Base-by-base conservation (phyloP, 306 rosid species). In the Vigna reflexopilosa region DNA sequence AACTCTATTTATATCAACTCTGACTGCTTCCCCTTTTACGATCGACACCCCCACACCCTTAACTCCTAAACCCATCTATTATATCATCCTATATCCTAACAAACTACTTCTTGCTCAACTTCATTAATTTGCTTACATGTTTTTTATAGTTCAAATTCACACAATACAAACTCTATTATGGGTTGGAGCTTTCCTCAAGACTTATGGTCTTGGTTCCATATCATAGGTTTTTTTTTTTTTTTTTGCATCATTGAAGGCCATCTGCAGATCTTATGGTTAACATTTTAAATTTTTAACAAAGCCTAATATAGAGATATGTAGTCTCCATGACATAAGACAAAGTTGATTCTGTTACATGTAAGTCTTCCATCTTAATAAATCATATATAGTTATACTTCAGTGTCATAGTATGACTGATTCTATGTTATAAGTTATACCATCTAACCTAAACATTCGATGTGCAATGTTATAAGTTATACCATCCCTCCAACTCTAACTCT, bases 161-260 rank as follows among this genome's bases (percentile, higher is more conserved):
- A 16, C 32, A 58, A 74, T 44, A 4, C 16, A 26, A 57, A 57
- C 57, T 73, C 78, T 30, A 4, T n/a, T 58, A 32, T 58, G 28
- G 13, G 19, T 2, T 36, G 16, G 42, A 45, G 58, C 70, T 44
- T 59, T 59, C 11, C 26, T 3, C 3, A 0, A 7, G 11, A 17
- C 11, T 61, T 24, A 19, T 59, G 40, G 42, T 59, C 15, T 59
- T 58, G 36, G 47, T 16, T 22, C 57, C 28, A 57, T 57, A 26
- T 73, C 0, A 1, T 74, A 5, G 56, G 14, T 13, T 4, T 59
- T 74, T 26, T 26, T 14, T 4, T 59, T 74, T 26, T 26, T 3
- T 45, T 20, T 0, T 45, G 32, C 26, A n/a, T 61, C 56, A 74
- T 58, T 44, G 30, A 58, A 74, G 67, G 17, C 68, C 58, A 44